Base-by-base conservation (phyloP, 2,329 filamentous ascomycete species). In the Lomentospora prolificans region DNA sequence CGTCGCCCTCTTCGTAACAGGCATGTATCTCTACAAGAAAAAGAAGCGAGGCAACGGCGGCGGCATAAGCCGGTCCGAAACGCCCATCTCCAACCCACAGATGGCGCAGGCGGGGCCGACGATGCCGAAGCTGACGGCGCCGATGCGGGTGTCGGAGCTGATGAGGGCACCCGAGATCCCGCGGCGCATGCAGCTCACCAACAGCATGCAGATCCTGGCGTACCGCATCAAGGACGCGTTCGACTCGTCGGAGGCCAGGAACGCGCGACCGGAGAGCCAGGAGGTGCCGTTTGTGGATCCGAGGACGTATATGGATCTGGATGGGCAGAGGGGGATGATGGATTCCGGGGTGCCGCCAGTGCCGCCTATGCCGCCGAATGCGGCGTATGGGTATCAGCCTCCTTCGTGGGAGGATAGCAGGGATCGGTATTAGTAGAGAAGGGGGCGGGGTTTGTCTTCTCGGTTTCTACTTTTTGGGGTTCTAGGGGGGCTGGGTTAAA, bases 81-180 rank as follows among this genome's bases (percentile, higher is more conserved):
- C 44, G 8, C 44, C 44, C 44, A 48, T 48, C 44, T 48, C 44
- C 44, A 48, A 48, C 17, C 44, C 44, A 9, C 22, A 25, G 12
- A 27, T 25, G 7, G 7, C 44, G 10, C 19, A 68, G 17, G 17
- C 17, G 17, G 17, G 17, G 17, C 10, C 22, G 4, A 25, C 17
- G 10, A 27, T 22, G 22, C 44, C 22, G 10, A 25, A 25, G 44
- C 8, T 48, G 44, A 22, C 22, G 22, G 44, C 44, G 17, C 44
- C 44, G 2, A 48, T 48, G 44, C 44, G 44, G 7, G 22, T 48
- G 17, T 48, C 44, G 44, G 44, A 48, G 44, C 44, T 48, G 17
- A 48, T 48, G 44, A 48, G 22, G 22, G 44, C 19, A 12, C 17
- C 17, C 22, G 44, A 48, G 6, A 22, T 48, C 17, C 44, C 44